Conservation (phyloP, 805 yeast genomes). For the Candida awuae region DNA sequence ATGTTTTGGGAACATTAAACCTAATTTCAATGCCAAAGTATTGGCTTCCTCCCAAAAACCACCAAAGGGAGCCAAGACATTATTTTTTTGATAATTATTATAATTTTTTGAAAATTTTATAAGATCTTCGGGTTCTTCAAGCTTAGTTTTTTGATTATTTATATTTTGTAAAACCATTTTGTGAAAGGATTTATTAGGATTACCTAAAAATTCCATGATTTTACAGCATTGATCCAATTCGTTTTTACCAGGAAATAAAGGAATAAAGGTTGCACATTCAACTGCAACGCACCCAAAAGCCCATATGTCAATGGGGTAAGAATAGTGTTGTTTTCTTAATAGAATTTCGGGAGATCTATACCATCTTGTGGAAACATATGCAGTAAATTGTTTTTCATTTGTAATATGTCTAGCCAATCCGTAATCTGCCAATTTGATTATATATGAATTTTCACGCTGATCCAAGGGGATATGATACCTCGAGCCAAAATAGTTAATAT, state of each 20-base stretch:
- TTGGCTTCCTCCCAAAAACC: slow-evolving; percentile 69
- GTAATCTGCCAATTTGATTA: slow-evolving; percentile 72
- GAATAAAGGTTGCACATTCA: slow-evolving; percentile 63
- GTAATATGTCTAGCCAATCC: slow-evolving; percentile 62
- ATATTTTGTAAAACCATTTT: not conserved
- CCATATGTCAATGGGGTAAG: slow-evolving; percentile 75
- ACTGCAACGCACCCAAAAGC: slow-evolving; percentile 76
- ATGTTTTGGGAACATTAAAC: slow-evolving; percentile 45
- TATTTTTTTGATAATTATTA: not conserved
- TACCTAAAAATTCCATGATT: slow-evolving; percentile 62
- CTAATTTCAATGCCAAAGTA: slow-evolving; percentile 42
- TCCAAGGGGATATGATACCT: slow-evolving; percentile 33
- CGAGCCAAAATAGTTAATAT: slow-evolving; percentile 44
- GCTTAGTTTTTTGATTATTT: not conserved
- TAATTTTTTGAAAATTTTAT: not conserved
- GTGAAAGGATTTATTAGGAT: slow-evolving; percentile 40
- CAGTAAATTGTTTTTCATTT: slow-evolving; percentile 52
- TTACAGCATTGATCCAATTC: slow-evolving; percentile 73
- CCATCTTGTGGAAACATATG: slow-evolving; percentile 81
- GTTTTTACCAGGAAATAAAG: slow-evolving; percentile 77
- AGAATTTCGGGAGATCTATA: slow-evolving; percentile 78
- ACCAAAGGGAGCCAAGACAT: slow-evolving; percentile 39
- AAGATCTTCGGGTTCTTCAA: too few relatives aligned
- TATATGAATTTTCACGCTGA: slow-evolving; percentile 38
- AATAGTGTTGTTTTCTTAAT: slow-evolving; percentile 52